These are phyloP conservation scores for Apiotrichum laibachii DNA, from an alignment of 1,284 basidiomycete species.

Conservation along the genomic window DNA sequence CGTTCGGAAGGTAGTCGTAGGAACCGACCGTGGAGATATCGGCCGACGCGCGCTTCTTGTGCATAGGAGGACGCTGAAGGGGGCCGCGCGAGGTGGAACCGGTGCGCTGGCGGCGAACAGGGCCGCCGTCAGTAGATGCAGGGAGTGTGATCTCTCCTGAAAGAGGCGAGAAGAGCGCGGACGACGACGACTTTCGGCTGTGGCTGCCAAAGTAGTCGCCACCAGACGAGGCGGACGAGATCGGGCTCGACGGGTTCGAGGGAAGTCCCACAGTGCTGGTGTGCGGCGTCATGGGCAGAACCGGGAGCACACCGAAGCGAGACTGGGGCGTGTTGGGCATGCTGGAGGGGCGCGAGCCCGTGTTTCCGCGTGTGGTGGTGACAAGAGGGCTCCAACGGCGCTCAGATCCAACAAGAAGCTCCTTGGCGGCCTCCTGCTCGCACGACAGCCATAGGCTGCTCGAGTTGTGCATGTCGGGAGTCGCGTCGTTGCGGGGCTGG, in stretches of 20 bases:
- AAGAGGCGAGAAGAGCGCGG: slow-evolving; percentile 37
- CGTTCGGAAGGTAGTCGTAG: slow-evolving; percentile 26
- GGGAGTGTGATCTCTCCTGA: slow-evolving; percentile 31
- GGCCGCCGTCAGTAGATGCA: slow-evolving; percentile 40
- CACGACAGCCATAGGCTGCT: slow-evolving; percentile 39
- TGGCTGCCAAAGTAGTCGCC: slow-evolving; percentile 45
- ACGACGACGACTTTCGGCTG: slow-evolving; percentile 41
- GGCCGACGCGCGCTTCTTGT: slow-evolving; percentile 37
- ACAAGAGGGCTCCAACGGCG: slow-evolving; percentile 35
- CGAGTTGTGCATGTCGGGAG: slow-evolving; percentile 17
- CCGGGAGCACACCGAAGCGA: slow-evolving; percentile 41
- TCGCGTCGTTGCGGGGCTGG: slow-evolving; percentile 52
- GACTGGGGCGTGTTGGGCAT: slow-evolving; percentile 42
- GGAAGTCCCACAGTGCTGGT: slow-evolving; percentile 31
- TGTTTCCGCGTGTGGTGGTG: slow-evolving; percentile 8
- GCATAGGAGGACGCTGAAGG: slow-evolving; percentile 28
- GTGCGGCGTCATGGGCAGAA: slow-evolving; percentile 51
- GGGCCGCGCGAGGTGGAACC: slow-evolving; percentile 34
- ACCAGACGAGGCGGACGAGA: slow-evolving; percentile 29
- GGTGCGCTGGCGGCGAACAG: slow-evolving; percentile 39
- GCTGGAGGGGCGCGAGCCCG: slow-evolving; percentile 26
- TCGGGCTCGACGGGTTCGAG: slow-evolving; percentile 43
- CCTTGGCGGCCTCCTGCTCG: slow-evolving; percentile 38
- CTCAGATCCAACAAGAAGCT: slow-evolving; percentile 31
- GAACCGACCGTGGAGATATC: slow-evolving; percentile 20